Evolutionary conservation across 441 rosid species (phyloP), one percentile per base, ranked within the genome.

Genomic region (Jatropha podagrica): DNA sequence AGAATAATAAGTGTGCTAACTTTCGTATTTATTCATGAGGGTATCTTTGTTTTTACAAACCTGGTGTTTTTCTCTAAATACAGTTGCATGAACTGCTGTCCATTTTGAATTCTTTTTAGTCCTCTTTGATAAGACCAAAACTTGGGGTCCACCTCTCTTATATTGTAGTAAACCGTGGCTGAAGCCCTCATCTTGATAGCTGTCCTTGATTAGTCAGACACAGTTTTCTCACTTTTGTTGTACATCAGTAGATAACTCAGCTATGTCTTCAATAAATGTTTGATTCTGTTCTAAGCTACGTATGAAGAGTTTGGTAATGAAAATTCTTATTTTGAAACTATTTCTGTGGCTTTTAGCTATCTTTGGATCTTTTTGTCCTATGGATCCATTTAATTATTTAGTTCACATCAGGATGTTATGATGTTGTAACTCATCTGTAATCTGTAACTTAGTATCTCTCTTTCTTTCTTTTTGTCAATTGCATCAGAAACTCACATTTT

Each of bases 291-390:
- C 4, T 62, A 32, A 7, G 49, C 3, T 15, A 59, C 42, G 20
- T 11, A 17, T 58, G 40, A n/a, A 42, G 48, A 41, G 15, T 72
- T 60, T 38, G 27, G 26, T 61, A 54, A 4, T 46, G 18, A 62
- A 6, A 72, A 44, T 59, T 13, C 56, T 59, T 26, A 48, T 32
- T 72, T 59, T 72, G 44, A 48, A 69, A 38, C 49, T 37, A 49
- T 18, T 69, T 42, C 63, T 55, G 20, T n/a, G 14, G 63, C 32
- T 38, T 69, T 38, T 69, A 55, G 73, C 46, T 55, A 55, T 62
- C 46, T 54, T 11, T 69, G 14, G 23, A 12, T 60, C 56, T 46
- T 61, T 32, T 42, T 23, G 13, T 41, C 20, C 42, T 41, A 37
- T 52, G 26, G 42, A 26, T 10, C 15, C 15, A 13, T 48, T 61